Percentiles rank a stretch among this genome's conserved stretches.
Conservation (phyloP, 768 basidiomycete species). For the Xanthoconium stramineum region DNA sequence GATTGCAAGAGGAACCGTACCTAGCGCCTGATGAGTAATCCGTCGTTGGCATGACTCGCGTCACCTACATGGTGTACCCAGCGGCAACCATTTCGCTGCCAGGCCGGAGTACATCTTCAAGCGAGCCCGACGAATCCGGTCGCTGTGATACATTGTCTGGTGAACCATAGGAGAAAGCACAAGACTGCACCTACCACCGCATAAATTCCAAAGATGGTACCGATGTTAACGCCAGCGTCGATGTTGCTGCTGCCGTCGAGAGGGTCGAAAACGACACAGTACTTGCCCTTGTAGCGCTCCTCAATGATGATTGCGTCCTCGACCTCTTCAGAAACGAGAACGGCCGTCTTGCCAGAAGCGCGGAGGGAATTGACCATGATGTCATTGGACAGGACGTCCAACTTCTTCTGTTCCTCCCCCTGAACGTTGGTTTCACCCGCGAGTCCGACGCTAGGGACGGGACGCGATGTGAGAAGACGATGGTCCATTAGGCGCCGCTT, state of each 20-base stretch:
- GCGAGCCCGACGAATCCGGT: slow-evolving; percentile 71
- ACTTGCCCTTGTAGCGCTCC: slow-evolving; percentile 73
- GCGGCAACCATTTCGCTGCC: slow-evolving; percentile 97
- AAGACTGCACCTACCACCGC: slow-evolving; percentile 61
- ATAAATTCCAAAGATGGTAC: slow-evolving; percentile 97
- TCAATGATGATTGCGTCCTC: slow-evolving; percentile 92
- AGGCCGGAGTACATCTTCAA: slow-evolving; percentile 88
- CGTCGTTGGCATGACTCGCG: not conserved
- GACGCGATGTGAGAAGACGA: not conserved
- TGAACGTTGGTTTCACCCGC: slow-evolving; percentile 97
- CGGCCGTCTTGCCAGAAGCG: slow-evolving; percentile 94
- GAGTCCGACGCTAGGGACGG: slow-evolving; percentile 74
- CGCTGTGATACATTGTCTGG: slow-evolving; percentile 39
- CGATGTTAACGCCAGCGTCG: slow-evolving; percentile 97
- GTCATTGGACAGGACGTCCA: slow-evolving; percentile 96
- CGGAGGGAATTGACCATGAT: slow-evolving; percentile 98
- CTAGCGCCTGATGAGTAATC: slow-evolving; percentile 31
- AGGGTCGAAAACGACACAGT: slow-evolving; percentile 98
- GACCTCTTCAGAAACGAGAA: slow-evolving; percentile 94
- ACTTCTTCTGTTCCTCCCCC: slow-evolving; percentile 99
- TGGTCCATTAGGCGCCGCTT: not conserved
- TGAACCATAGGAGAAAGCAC: not conserved
- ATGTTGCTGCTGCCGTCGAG: slow-evolving; percentile 96
- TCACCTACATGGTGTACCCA: slow-evolving; percentile 90
- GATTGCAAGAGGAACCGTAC: slow-evolving; percentile 95